These are phyloP conservation scores for Gossypium sturtianum DNA, from an alignment of 345 rosid genomes.

Conservation along the genomic window DNA sequence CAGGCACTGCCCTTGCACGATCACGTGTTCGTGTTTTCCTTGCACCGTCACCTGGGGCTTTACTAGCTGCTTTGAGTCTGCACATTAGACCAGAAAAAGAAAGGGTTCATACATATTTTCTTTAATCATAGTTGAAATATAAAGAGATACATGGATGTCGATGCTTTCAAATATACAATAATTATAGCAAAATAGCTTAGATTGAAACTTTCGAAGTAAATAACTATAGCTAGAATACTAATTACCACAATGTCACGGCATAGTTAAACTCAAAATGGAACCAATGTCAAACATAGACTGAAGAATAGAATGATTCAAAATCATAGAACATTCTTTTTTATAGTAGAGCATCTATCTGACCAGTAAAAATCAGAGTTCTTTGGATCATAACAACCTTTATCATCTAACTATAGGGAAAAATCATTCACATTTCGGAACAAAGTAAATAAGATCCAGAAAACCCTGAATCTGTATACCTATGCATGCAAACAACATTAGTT, in stretches of 20 bases:
- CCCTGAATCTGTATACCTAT: neutral
- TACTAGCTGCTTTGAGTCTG: conserved; percentile 67
- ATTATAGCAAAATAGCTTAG: neutral
- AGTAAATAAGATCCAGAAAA: neutral
- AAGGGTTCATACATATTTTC: neutral
- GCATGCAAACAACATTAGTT: neutral
- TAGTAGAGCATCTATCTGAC: neutral
- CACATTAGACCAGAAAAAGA: conserved; percentile 3
- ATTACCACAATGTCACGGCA: neutral
- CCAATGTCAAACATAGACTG: neutral
- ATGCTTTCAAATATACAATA: neutral
- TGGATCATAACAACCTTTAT: neutral
- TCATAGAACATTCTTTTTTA: neutral
- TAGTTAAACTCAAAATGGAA: neutral
- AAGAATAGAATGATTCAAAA: neutral
- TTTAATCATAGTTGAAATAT: conserved; percentile 6
- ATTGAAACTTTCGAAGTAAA: neutral
- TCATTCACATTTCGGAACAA: neutral
- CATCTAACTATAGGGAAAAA: neutral
- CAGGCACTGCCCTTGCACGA: conserved; percentile 57
- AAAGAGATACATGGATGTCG: neutral
- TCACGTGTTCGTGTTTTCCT: conserved; percentile 69
- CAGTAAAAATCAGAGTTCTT: neutral
- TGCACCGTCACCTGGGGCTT: conserved; percentile 63
- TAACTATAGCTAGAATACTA: neutral